Evolutionary conservation across 805 yeast species (phyloP), one percentile per base, ranked within the genome.

Genomic region (Debaryomyces castellii): DNA sequence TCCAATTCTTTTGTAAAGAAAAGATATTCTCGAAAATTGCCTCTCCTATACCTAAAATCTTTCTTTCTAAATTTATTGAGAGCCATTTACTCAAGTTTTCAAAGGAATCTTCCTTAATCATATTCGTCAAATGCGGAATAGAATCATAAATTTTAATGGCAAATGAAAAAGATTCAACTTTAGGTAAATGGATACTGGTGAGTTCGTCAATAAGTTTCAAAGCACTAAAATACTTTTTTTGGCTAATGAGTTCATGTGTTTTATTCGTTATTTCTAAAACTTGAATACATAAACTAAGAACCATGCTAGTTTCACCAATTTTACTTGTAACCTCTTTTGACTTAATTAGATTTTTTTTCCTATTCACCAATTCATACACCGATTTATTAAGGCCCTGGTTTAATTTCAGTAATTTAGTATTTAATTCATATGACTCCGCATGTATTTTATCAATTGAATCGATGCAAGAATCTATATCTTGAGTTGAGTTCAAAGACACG

Each of bases 191-290:
- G 35, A 85, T 73, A 46, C 77, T 78, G 34, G 83, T 82, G 50
- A 92, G 71, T 56, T 84, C 89, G 48, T 89, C 91, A 42, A 90
- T 69, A 53, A 86, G 80, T 62, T 89, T 89, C 54, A 94, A 78
- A 0, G 97, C 97, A 48, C 87, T 87, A 62, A 89, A 91, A 55
- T 87, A 88, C 54, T 84, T 83, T 55, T 82, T 82, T 48, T 81
- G 82, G 43, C 82, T 79, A 49, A 89, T 85, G 58, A 91, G 71
- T 33, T 87, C 91, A 59, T 89, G 89, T 40, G 90, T 87, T 57
- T 83, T 87, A 65, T 90, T 91, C 12, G 96, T 87, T 53, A 87
- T 77, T 58, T 91, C 96, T 45, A 92, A 73, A 8, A 91, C 91
- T 51, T 86, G 89, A 20, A 91, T 71, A 53, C 96, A 86, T 41